phyloP scores from a whole-genome alignment of 208 protist species.

The Trypanosoma boissoni region DNA sequence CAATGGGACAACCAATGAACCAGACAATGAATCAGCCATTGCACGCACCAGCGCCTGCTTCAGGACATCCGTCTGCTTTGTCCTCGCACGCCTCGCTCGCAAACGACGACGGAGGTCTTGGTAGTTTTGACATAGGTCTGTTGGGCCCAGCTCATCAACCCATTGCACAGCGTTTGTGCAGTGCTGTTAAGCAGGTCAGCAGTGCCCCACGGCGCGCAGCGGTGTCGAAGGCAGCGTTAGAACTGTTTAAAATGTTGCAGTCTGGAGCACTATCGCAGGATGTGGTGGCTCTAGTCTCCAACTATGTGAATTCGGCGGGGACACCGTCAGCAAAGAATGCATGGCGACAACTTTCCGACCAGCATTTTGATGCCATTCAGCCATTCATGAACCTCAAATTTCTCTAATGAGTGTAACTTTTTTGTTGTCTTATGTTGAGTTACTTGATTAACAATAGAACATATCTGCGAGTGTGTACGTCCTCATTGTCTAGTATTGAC shows the following conservation, averaged over 20 bases:
- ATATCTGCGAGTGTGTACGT: no score
- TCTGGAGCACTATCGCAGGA: constrained; percentile 37
- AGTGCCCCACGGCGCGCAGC: constrained; percentile 38
- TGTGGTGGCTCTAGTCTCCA: constrained; percentile 37
- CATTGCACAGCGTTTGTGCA: constrained; percentile 23
- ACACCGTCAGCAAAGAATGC: constrained; percentile 33
- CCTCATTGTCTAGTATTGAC: no score
- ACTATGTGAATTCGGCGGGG: constrained; percentile 43
- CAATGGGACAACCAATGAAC: constrained; percentile 1
- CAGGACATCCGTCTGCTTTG: neutral
- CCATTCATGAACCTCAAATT: constrained; percentile 55
- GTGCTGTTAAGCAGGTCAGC: constrained; percentile 33
- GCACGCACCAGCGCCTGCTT: neutral
- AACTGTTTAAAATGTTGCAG: constrained; percentile 54
- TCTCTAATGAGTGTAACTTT: constrained; percentile 26
- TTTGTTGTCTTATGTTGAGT: neutral
- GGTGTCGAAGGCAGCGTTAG: constrained; percentile 47
- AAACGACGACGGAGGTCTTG: constrained; percentile 15
- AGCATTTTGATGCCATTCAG: constrained; percentile 42
- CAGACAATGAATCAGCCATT: neutral
- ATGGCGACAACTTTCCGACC: constrained; percentile 44
- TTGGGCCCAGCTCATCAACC: constrained; percentile 16
- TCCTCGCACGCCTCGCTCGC: no score
- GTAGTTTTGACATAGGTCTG: constrained; percentile 20
- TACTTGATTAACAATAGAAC: no score